Base-by-base conservation (phyloP, 495 filamentous ascomycete genomes). In the Penicillium desertorum region DNA sequence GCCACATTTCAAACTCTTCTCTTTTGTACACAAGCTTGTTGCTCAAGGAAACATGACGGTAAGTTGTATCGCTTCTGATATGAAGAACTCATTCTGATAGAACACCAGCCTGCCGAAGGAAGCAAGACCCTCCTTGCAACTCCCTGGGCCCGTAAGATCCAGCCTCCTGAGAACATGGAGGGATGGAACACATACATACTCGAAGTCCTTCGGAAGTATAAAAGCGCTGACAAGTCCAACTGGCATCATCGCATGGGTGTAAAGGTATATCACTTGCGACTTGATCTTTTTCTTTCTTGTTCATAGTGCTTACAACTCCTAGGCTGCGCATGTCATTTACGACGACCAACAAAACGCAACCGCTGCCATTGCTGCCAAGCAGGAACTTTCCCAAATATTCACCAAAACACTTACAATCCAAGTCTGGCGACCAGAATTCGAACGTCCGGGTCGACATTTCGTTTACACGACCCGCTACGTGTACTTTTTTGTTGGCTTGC, bases 201-300 rank as follows among this genome's bases (percentile, higher is more conserved):
- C 10, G 79, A 84, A 48, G 83, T 87, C 3, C 73, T 98, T 46
- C 86, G 83, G 51, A 82, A 83, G 48, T 81, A 98, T 51, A 88
- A 90, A 57, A 84, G 83, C 46, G 90, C 90, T 22, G 94, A 99
- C 65, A 96, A 96, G 73, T 86, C 88, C 4, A 91, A 96, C 64
- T 99, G 94, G 94, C 94, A 99, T 68, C 94, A 99, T 64, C 88
- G 94, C 2, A 91, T 99, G 77, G 88, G 89, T 59, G 82, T 84
- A 46, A 86, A 92, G 34, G 85, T 81, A 71, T 51, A 14, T 44
- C 32, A 19, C 17, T 16, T 5, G 5, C 20, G 4, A 1, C 5
- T 20, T 11, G 20, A n/a, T 36, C 29, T n/a, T 45, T 47, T 30
- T 16, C 6, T 45, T 47, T 30, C 16, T 50, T 34, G 30, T 32